Conservation (phyloP, 129 eudicot species). For the Chrysanthemum seticuspe region DNA sequence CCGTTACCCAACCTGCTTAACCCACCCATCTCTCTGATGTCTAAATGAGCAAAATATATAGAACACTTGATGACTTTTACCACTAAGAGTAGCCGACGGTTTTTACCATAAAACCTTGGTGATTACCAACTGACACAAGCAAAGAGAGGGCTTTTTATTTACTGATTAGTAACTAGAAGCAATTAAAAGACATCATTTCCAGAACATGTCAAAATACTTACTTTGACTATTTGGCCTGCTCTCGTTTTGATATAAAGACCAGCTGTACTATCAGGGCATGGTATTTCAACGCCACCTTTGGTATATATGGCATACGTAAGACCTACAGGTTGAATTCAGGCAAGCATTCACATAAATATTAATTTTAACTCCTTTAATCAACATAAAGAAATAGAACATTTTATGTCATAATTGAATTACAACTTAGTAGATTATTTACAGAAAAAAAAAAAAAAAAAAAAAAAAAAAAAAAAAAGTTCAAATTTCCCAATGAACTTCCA, state of each 20-base stretch:
- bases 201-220: conserved; percentile 26
- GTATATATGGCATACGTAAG: conserved; percentile 80
- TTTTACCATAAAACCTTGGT: background rate
- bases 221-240: conserved; percentile 83
- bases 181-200: background rate
- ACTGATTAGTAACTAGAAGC: background rate
- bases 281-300: conserved; percentile 54
- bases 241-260: conserved; percentile 91
- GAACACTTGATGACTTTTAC: no score
- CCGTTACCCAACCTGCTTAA: background rate
- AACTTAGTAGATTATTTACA: background rate
- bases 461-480: background rate
- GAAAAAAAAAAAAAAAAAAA: background rate
- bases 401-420: background rate
- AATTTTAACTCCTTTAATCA: background rate
- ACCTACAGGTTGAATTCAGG: conserved; percentile 51
- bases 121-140: background rate
- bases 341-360: conserved; percentile 20
- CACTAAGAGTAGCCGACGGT: background rate
- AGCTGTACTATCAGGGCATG: conserved; percentile 78
- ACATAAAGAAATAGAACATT: background rate
- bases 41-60: no score
- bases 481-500: background rate
- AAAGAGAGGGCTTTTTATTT: conserved; percentile 10
- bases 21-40: no score